These are phyloP conservation scores for Wickerhamiella hasegawae DNA, from an alignment of 805 yeast genomes.

Conservation along the genomic window DNA sequence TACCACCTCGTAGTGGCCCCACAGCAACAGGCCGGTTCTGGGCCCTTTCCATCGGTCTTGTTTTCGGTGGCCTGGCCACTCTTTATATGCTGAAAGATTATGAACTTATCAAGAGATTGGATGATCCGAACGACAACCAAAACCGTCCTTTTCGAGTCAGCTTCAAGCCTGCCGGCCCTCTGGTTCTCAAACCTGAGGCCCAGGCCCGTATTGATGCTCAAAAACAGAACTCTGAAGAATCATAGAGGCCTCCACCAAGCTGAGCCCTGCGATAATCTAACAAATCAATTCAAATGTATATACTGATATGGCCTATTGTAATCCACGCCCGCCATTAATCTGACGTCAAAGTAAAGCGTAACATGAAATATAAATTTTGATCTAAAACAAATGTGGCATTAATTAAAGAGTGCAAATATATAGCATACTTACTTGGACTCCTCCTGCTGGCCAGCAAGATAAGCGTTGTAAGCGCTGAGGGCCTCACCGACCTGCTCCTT, in stretches of 20 bases:
- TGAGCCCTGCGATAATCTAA: too few relatives aligned
- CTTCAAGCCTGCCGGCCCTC: conserved; percentile 16
- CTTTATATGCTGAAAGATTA: conserved; percentile 17
- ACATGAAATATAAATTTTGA: too few relatives aligned
- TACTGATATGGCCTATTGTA: too few relatives aligned
- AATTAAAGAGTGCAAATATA: too few relatives aligned
- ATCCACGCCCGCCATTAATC: too few relatives aligned
- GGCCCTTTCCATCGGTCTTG: conserved; percentile 17
- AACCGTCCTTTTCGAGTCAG: conserved; percentile 17
- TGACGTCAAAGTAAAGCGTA: too few relatives aligned
- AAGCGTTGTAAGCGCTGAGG: conserved; percentile 81
- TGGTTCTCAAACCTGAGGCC: conserved; percentile 18
- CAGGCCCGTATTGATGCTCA: too few relatives aligned
- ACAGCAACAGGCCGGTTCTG: conserved; percentile 17
- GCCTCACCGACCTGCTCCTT: conserved; percentile 90
- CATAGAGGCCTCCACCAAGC: too few relatives aligned
- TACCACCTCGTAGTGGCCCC: conserved; percentile 11
- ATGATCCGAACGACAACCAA: conserved; percentile 15
- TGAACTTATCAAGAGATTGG: conserved; percentile 18
- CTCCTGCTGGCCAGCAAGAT: conserved; percentile 33
- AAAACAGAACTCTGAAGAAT: too few relatives aligned
- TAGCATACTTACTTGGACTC: background rate
- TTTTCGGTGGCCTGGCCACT: conserved; percentile 15
- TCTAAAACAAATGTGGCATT: too few relatives aligned
- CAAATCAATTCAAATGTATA: too few relatives aligned